Base-by-base conservation (phyloP, 345 rosid genomes). In the Syzygium oleosum region DNA sequence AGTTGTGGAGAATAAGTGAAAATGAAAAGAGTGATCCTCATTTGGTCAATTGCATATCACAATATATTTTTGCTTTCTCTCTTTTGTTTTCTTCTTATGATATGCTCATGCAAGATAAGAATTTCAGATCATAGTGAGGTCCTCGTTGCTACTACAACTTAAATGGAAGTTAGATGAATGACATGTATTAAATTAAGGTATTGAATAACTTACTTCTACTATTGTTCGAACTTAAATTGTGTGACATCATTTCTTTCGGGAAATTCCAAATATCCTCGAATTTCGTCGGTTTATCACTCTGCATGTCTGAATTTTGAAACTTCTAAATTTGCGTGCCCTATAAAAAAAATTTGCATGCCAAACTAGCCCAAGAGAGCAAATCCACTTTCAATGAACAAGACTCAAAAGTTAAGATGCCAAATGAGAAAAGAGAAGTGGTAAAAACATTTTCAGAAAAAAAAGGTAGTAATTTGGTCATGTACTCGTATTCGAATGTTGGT, bases 1-100 rank as follows among this genome's bases (percentile, higher is more conserved):
- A 80, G 88, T 15, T 77, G 88, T 38, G 87, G 63, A 88, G 46
- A 85, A 88, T 14, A 59, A 88, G 46, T 21, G 86, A 59, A 52
- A 46, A 9, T 11, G 21, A 10, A 12, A 6, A 19, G 61, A 41
- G 53, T 27, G 16, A 73, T 52, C 63, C n/a, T 56, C 86, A 0
- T 34, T 38, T 38, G 13, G 58, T 51, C 13, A 27, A 31, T 34
- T 17, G 46, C 80, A 34, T 16, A 84, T 51, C 56, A 3, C 85
- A 11, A 53, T 22, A 51, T 52, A 21, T 52, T 27, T 84, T 27
- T 17, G 51, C 51, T 84, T 16, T 6, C 41, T 9, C 3, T 34
- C 12, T 31, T 68, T 16, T 7, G 0, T 17, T 34, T 7, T 68
- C 9, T 17, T 0, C 21, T 9, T 12, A 27, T 17, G 9, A 2